phyloP scores from a whole-genome alignment of 495 filamentous ascomycete genomes.

The Jackrogersella minutella region DNA sequence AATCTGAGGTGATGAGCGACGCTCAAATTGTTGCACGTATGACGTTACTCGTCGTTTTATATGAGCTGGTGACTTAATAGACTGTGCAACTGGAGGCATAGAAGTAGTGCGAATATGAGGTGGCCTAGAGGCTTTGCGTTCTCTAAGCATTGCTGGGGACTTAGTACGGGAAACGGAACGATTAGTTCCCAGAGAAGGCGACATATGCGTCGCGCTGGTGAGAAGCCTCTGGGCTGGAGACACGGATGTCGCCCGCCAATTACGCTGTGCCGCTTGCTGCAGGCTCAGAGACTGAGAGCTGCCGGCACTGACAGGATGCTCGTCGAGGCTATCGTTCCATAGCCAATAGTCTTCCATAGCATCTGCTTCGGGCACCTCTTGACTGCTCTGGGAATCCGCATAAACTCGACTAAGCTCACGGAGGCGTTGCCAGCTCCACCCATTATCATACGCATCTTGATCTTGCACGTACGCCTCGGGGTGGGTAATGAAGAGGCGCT shows the following conservation, averaged over 20 bases:
- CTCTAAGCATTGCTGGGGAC: conserved; percentile 49
- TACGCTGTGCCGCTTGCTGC: conserved; percentile 47
- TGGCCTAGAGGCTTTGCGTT: conserved; percentile 53
- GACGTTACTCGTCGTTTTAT: conserved; percentile 52
- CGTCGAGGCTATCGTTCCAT: conserved; percentile 64
- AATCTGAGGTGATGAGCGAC: conserved; percentile 50
- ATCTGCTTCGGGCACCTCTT: conserved; percentile 63
- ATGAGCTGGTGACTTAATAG: conserved; percentile 41
- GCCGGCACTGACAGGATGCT: conserved; percentile 42
- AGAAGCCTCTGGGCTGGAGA: conserved; percentile 49
- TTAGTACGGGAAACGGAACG: conserved; percentile 49
- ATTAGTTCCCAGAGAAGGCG: conserved; percentile 36
- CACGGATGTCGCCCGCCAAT: conserved; percentile 46
- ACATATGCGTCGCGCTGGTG: conserved; percentile 27
- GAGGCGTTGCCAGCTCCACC: conserved; percentile 69
- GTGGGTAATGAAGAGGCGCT: conserved; percentile 71
- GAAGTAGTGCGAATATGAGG: conserved; percentile 57
- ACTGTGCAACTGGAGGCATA: conserved; percentile 49
- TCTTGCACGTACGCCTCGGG: conserved; percentile 70
- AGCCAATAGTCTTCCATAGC: conserved; percentile 64
- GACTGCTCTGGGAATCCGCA: conserved; percentile 50
- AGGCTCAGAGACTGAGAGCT: conserved; percentile 49
- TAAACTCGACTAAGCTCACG: conserved; percentile 65
- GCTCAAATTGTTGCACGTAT: conserved; percentile 45
- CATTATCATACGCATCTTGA: conserved; percentile 51